These are phyloP conservation scores for Daedaleopsis nitida DNA, from an alignment of 768 basidiomycete species.

Conservation along the genomic window DNA sequence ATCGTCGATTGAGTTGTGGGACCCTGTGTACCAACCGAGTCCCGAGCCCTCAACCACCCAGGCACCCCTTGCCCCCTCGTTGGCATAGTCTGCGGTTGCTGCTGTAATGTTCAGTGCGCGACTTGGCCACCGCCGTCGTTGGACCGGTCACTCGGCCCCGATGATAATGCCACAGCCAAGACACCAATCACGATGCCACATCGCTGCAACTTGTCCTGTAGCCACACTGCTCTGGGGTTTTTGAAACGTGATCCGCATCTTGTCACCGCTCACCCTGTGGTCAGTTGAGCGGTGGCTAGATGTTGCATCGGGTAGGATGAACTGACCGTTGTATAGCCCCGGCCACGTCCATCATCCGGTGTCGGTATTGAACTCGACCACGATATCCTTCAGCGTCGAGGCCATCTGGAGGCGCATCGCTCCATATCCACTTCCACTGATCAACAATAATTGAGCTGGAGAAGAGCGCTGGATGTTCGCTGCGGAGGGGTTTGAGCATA, in stretches of 20 bases:
- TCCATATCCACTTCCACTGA: conserved; percentile 81
- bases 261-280: conserved; percentile 26
- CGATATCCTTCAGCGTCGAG: conserved; percentile 49
- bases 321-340: conserved; percentile 55
- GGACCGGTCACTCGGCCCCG: neutral
- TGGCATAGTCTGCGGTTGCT: neutral
- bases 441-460: conserved; percentile 35
- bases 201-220: conserved; percentile 76
- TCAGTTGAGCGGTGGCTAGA: conserved; percentile 10
- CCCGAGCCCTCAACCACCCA: neutral
- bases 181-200: conserved; percentile 79
- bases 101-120: neutral
- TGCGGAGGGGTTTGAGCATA: conserved; percentile 27
- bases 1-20: conserved; percentile 25
- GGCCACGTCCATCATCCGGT: conserved; percentile 58
- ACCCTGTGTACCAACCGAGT: conserved; percentile 8
- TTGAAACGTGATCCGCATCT: conserved; percentile 52
- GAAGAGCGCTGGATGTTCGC: conserved; percentile 63
- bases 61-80: neutral
- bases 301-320: neutral
- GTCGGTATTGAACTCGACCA: conserved; percentile 64
- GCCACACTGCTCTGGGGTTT: conserved; percentile 68
- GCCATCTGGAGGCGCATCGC: conserved; percentile 50
- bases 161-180: conserved; percentile 79
- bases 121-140: neutral